A percentile compares a stretch with the other conserved stretches of the same genome.
phyloP scores from a whole-genome alignment of 306 rosid species.

The Quercus ilex region DNA sequence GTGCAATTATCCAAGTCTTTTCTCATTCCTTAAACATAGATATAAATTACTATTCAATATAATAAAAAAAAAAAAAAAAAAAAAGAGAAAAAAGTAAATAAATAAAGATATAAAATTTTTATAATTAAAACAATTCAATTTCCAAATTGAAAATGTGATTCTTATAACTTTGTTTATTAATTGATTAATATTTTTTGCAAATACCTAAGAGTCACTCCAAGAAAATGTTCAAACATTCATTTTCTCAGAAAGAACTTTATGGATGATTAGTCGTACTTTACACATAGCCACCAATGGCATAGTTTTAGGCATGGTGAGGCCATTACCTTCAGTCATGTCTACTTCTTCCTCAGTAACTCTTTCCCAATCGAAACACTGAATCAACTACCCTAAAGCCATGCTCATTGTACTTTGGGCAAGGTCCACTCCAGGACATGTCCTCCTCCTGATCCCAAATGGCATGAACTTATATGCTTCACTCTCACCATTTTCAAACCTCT shows the following conservation, averaged over 20 bases:
- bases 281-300: slow-evolving; percentile 34
- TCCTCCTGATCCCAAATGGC: slow-evolving; percentile 23
- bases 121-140: too few relatives aligned
- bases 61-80: too few relatives aligned
- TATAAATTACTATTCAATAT: too few relatives aligned
- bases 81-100: too few relatives aligned
- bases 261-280: slow-evolving; percentile 10
- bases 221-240: neutral
- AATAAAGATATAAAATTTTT: too few relatives aligned
- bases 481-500: slow-evolving; percentile 7
- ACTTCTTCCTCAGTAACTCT: slow-evolving; percentile 9
- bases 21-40: neutral
- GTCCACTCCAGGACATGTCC: neutral
- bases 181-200: too few relatives aligned
- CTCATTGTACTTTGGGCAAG: neutral
- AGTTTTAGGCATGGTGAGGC: slow-evolving; percentile 30
- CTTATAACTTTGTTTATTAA: too few relatives aligned
- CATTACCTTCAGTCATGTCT: slow-evolving; percentile 35
- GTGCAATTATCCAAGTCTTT: neutral
- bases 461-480: neutral
- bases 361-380: slow-evolving; percentile 44
- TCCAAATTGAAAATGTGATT: too few relatives aligned
- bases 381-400: slow-evolving; percentile 23
- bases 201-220: too few relatives aligned
- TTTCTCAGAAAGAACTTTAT: neutral